Conservation (phyloP, 495 filamentous ascomycete genomes). For the Elaphomyces granulatus region DNA sequence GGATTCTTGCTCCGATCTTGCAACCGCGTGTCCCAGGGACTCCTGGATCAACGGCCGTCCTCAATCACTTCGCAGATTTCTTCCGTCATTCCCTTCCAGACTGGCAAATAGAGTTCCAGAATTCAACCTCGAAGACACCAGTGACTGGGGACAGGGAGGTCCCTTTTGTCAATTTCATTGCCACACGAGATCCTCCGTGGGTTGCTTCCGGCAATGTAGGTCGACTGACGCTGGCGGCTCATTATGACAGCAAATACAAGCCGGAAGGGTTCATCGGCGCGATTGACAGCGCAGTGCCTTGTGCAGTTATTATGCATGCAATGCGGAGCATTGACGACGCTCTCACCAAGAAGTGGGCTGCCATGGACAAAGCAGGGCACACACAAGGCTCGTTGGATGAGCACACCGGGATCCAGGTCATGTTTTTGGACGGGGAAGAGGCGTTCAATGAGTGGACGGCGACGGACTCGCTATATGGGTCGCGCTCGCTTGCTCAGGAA, state of each 20-base stretch:
- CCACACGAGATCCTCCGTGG: constrained; percentile 84
- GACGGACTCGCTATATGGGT: constrained; percentile 74
- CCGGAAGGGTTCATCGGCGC: constrained; percentile 89
- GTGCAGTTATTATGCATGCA: constrained; percentile 80
- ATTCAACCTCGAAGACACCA: constrained; percentile 72
- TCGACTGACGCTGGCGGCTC: constrained; percentile 73
- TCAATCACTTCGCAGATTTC: constrained; percentile 72
- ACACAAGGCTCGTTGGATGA: constrained; percentile 40
- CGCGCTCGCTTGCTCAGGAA: constrained; percentile 57
- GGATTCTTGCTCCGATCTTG: constrained; percentile 79
- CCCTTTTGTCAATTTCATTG: constrained; percentile 76
- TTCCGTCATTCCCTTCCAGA: constrained; percentile 55
- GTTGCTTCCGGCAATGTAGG: constrained; percentile 54
- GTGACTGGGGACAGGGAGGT: constrained; percentile 49
- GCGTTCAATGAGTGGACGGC: constrained; percentile 69
- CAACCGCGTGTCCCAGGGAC: constrained; percentile 81
- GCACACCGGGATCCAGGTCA: constrained; percentile 71
- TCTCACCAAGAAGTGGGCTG: constrained; percentile 65
- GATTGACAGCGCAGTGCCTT: constrained; percentile 83
- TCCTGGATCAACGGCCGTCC: constrained; percentile 53
- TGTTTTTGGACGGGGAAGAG: constrained; percentile 91
- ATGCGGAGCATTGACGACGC: constrained; percentile 67
- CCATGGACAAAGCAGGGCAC: constrained; percentile 45
- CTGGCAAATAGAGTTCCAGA: constrained; percentile 74
- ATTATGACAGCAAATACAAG: constrained; percentile 77